phyloP scores from a whole-genome alignment of 148 eudicot genomes.

The Polygonum aviculare region DNA sequence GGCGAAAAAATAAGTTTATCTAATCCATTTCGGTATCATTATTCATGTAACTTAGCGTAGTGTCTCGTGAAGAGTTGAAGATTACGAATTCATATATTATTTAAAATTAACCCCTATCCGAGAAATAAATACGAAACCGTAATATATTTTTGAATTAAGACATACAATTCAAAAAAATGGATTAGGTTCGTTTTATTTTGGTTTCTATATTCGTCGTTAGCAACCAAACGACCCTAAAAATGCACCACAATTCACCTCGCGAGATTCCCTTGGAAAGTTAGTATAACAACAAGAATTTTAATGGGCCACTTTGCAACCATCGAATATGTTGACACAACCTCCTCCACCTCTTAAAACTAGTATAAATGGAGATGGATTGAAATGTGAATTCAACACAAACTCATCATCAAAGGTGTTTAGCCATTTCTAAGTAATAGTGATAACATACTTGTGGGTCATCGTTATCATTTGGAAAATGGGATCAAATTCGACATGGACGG shows the following conservation, averaged over 20 bases:
- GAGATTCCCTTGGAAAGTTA: neutral
- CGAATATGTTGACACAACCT: neutral
- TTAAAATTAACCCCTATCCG: too few relatives aligned
- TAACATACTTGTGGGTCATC: neutral
- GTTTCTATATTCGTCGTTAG: too few relatives aligned
- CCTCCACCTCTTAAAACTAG: neutral
- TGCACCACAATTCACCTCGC: neutral
- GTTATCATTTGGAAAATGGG: neutral
- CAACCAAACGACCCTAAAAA: neutral
- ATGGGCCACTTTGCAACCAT: neutral
- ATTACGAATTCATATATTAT: too few relatives aligned
- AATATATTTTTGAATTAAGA: too few relatives aligned
- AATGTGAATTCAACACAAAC: neutral
- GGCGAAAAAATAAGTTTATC: too few relatives aligned
- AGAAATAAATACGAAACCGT: too few relatives aligned
- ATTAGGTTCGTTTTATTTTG: too few relatives aligned
- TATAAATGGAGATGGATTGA: conserved; percentile 4
- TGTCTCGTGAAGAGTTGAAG: too few relatives aligned
- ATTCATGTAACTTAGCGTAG: too few relatives aligned
- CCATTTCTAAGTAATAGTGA: neutral
- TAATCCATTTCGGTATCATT: too few relatives aligned
- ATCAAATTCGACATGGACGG: conserved; percentile 9
- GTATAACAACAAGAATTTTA: neutral
- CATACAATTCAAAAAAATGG: too few relatives aligned
- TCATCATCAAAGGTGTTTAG: neutral